Evolutionary conservation across 2,329 filamentous ascomycete genomes (phyloP).

Genomic region (Knufia fluminis): DNA sequence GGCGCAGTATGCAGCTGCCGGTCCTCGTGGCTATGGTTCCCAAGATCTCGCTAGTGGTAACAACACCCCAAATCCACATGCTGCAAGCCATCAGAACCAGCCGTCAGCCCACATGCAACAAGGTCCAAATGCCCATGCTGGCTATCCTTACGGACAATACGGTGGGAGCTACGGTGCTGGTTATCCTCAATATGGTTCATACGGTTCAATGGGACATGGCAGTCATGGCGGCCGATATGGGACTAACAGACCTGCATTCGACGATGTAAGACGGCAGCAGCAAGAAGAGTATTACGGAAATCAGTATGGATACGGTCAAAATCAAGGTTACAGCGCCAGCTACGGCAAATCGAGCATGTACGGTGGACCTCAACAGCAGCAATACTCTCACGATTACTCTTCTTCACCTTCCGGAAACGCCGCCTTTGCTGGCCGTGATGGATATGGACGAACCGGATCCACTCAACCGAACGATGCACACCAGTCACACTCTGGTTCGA

Average conservation of each 20-base stretch:
- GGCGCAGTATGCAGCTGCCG: slow-evolving; percentile 53
- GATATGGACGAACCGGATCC: slow-evolving; percentile 52
- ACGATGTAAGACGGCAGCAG: slow-evolving; percentile 41
- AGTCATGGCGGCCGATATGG: slow-evolving; percentile 33
- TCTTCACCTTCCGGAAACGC: slow-evolving; percentile 52
- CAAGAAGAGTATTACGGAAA: slow-evolving; percentile 39
- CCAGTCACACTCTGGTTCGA: slow-evolving; percentile 39
- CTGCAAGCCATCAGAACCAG: slow-evolving; percentile 43
- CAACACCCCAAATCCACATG: slow-evolving; percentile 73
- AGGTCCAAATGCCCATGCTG: slow-evolving; percentile 36
- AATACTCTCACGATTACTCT: slow-evolving; percentile 56
- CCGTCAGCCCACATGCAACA: slow-evolving; percentile 44
- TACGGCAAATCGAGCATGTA: slow-evolving; percentile 54
- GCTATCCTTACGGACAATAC: slow-evolving; percentile 54
- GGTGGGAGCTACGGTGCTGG: slow-evolving; percentile 29
- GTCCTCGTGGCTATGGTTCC: slow-evolving; percentile 61
- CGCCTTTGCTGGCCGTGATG: slow-evolving; percentile 42
- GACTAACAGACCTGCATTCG: slow-evolving; percentile 41
- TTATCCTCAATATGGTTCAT: slow-evolving; percentile 47
- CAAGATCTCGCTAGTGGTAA: slow-evolving; percentile 74
- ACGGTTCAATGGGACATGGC: slow-evolving; percentile 20
- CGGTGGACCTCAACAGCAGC: slow-evolving; percentile 51
- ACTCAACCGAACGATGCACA: slow-evolving; percentile 47
- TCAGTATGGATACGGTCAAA: slow-evolving; percentile 45
- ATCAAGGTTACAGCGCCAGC: slow-evolving; percentile 37